A percentile compares a stretch with the other conserved stretches of the same genome.
phyloP scores from a whole-genome alignment of 371 early-diverging fungal genomes.

The Syncephalastrum sp. region DNA sequence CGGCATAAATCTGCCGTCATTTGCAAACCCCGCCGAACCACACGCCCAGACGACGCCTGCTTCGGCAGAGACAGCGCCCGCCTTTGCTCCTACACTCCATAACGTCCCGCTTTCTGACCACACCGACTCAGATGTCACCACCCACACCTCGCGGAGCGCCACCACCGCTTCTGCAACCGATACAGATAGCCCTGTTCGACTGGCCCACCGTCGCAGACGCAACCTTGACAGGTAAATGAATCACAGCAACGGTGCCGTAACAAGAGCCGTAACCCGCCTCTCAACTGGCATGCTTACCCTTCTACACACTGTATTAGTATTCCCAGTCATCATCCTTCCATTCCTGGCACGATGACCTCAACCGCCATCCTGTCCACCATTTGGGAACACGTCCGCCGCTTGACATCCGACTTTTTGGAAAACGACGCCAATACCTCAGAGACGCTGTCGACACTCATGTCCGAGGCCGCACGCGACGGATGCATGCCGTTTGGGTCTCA shows the following conservation, averaged over 20 bases:
- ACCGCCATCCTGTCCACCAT: constrained; percentile 37
- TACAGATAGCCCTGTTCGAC: too few relatives aligned
- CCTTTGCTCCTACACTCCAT: too few relatives aligned
- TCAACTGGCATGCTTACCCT: background rate
- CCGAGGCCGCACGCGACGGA: constrained; percentile 47
- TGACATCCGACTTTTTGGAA: constrained; percentile 40
- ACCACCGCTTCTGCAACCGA: background rate
- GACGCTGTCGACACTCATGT: constrained; percentile 32
- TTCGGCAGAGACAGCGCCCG: too few relatives aligned
- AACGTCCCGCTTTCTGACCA: constrained; percentile 14
- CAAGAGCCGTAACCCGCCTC: too few relatives aligned
- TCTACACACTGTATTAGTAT: constrained; percentile 21
- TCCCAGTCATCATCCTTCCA: constrained; percentile 46
- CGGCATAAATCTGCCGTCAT: constrained; percentile 33
- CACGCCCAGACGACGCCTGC: too few relatives aligned
- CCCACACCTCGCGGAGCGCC: background rate
- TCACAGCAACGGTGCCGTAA: background rate
- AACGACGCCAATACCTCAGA: constrained; percentile 46
- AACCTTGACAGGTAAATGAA: constrained; percentile 31
- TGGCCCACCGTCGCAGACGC: constrained; percentile 10
- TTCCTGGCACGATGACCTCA: constrained; percentile 30
- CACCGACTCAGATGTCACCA: constrained; percentile 2
- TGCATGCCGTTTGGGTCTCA: constrained; percentile 46
- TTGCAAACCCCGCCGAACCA: constrained; percentile 13
- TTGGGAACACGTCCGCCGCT: constrained; percentile 38